Evolutionary conservation across 2,329 filamentous ascomycete species (phyloP).

Genomic region (Monilinia laxa): DNA sequence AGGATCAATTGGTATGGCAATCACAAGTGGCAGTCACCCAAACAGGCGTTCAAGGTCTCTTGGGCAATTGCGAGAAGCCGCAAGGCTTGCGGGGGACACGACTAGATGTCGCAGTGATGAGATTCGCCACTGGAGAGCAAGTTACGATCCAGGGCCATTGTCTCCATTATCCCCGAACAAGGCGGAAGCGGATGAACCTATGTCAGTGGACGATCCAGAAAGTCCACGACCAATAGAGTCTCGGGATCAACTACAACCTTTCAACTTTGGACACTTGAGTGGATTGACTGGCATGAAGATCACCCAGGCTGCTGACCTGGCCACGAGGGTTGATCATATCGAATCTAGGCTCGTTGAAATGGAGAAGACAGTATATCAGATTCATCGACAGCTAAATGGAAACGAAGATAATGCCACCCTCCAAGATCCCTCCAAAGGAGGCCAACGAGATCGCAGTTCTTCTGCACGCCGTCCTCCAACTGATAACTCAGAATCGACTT

Average conservation of each 20-base stretch:
- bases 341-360: slow-evolving; percentile 54
- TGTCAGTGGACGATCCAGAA: slow-evolving; percentile 39
- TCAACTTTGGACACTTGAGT: slow-evolving; percentile 53
- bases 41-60: slow-evolving; percentile 60
- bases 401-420: slow-evolving; percentile 28
- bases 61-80: slow-evolving; percentile 51
- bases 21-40: slow-evolving; percentile 54
- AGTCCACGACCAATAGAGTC: slow-evolving; percentile 26
- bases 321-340: slow-evolving; percentile 52
- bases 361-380: slow-evolving; percentile 43
- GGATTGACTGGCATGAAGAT: slow-evolving; percentile 57
- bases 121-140: slow-evolving; percentile 63
- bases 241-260: slow-evolving; percentile 50
- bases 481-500: slow-evolving; percentile 33
- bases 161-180: slow-evolving; percentile 53
- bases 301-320: slow-evolving; percentile 54
- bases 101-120: slow-evolving; percentile 59
- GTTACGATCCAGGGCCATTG: slow-evolving; percentile 52
- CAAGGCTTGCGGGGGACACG: slow-evolving; percentile 38
- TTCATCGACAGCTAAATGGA: slow-evolving; percentile 23
- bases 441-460: slow-evolving; percentile 26
- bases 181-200: slow-evolving; percentile 42
- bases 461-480: slow-evolving; percentile 32
- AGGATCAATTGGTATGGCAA: slow-evolving; percentile 56
- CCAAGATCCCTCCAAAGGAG: slow-evolving; percentile 34